These are phyloP conservation scores for Volvox africanus DNA, from an alignment of 139 green algal genomes.

Conservation along the genomic window DNA sequence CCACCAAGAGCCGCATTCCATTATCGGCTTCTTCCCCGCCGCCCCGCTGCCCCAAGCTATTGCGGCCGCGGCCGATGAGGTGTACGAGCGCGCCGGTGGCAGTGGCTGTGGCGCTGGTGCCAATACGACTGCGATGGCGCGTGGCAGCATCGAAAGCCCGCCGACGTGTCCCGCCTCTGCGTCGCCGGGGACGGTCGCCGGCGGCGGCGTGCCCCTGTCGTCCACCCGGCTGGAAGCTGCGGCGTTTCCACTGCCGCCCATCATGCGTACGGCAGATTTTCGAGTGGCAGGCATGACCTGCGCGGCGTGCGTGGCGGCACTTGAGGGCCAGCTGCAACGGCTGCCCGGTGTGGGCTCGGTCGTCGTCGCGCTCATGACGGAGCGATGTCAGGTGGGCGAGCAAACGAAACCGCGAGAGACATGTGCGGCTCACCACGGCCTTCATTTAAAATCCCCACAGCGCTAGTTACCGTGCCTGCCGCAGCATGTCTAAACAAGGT, in stretches of 20 bases:
- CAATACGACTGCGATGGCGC: not conserved
- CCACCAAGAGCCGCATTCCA: no score
- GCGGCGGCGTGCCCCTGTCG: not conserved
- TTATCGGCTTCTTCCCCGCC: no score
- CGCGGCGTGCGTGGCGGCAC: slow-evolving; percentile 22
- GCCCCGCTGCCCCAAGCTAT: not conserved
- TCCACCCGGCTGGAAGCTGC: not conserved
- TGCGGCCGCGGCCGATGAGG: not conserved
- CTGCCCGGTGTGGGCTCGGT: slow-evolving; percentile 28
- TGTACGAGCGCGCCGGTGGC: not conserved
- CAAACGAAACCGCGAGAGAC: not conserved
- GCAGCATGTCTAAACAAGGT: no score
- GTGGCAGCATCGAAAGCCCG: not conserved
- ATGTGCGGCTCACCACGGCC: no score
- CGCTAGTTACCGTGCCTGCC: no score
- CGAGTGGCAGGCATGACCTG: slow-evolving; percentile 47
- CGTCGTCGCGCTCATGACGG: slow-evolving; percentile 40
- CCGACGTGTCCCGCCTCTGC: not conserved
- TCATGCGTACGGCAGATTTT: slow-evolving; percentile 31
- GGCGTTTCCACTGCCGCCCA: slow-evolving; percentile 20
- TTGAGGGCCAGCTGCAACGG: slow-evolving; percentile 13
- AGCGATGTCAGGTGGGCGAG: slow-evolving; percentile 5
- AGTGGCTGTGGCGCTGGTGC: not conserved
- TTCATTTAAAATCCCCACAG: no score
- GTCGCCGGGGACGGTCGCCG: not conserved